Evolutionary conservation across 805 yeast genomes (phyloP), one percentile per base, ranked within the genome.

Genomic region (Metschnikowia henanensis): DNA sequence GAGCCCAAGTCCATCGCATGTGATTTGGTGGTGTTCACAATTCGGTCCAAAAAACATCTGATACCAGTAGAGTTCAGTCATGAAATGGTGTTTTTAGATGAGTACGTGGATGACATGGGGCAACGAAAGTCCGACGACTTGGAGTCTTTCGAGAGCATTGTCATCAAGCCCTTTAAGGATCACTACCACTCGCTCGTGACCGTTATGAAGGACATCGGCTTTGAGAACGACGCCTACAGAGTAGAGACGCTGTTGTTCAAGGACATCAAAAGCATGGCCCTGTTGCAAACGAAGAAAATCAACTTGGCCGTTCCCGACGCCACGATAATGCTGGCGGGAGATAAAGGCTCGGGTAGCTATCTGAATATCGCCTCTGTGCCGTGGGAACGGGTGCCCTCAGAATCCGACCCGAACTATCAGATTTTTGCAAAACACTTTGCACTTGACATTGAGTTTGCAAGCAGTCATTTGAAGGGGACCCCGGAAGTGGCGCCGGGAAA

Each of bases 31-130:
- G 68, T 54, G 4, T 58, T 63, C n/a, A 66, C 74, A 2, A 54
- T 67, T 10, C 45, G 65, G 25, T 63, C 74, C 2, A 56, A 55
- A 18, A 68, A 66, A 37, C 58, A 68, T 39, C 58, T 51, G 7
- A 64, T 71, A 13, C 76, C 76, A 2, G 56, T 71, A 5, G 74
- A 70, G 32, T 52, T 71, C 47, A 64, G 61, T 45, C 72, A 66
- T 41, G 73, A 68, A 20, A 61, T 68, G 64, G 65, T 68, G 43
- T 66, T 68, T 48, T 49, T 54, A 13, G 71, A 67, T 34, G 61
- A 62, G 18, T 64, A 63, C 23, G 60, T 61, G 28, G 55, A 48
- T 23, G 60, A 64, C 17, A 63, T 62, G 35, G 54, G 55, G 5
- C 47, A 49, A 19, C 56, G 52, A 31, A 52, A 53, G 18, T 25